phyloP scores from a whole-genome alignment of 2,329 filamentous ascomycete genomes.

The Arachnomyces sp. region DNA sequence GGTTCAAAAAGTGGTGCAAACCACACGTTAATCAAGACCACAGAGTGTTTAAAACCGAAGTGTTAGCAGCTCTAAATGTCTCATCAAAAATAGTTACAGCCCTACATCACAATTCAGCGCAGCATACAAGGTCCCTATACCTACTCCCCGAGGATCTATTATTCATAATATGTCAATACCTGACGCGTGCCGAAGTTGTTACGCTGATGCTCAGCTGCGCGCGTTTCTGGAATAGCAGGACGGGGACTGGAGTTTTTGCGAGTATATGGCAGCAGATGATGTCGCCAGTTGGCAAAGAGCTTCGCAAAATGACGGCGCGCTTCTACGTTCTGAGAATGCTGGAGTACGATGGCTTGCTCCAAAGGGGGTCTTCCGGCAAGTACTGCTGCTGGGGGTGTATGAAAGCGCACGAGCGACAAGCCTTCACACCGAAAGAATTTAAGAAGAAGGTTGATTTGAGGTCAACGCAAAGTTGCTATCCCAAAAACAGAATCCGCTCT shows the following conservation, averaged over 20 bases:
- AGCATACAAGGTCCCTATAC: background rate
- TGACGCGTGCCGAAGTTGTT: constrained; percentile 3
- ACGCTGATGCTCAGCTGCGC: constrained; percentile 4
- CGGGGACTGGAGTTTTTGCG: constrained; percentile 2
- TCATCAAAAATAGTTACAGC: no score
- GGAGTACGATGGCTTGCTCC: constrained; percentile 5
- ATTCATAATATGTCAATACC: constrained; percentile 1
- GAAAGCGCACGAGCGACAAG: constrained; percentile 2
- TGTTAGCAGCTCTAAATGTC: no score
- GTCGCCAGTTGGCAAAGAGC: background rate
- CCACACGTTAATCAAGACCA: no score
- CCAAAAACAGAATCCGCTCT: background rate
- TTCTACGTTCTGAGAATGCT: constrained; percentile 6
- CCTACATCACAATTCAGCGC: no score
- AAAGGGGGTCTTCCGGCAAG: constrained; percentile 1
- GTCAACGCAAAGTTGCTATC: background rate
- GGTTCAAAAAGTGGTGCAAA: no score
- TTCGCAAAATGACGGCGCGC: background rate
- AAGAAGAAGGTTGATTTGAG: constrained; percentile 4
- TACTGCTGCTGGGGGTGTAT: constrained; percentile 5
- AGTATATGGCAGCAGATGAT: constrained; percentile 2
- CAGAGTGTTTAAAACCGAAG: no score
- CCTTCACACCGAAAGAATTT: constrained; percentile 4
- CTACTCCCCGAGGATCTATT: constrained; percentile 1
- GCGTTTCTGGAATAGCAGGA: constrained; percentile 2